These are phyloP conservation scores for Phytophthora melonis DNA, from an alignment of 352 stramenopile genomes.

Conservation along the genomic window DNA sequence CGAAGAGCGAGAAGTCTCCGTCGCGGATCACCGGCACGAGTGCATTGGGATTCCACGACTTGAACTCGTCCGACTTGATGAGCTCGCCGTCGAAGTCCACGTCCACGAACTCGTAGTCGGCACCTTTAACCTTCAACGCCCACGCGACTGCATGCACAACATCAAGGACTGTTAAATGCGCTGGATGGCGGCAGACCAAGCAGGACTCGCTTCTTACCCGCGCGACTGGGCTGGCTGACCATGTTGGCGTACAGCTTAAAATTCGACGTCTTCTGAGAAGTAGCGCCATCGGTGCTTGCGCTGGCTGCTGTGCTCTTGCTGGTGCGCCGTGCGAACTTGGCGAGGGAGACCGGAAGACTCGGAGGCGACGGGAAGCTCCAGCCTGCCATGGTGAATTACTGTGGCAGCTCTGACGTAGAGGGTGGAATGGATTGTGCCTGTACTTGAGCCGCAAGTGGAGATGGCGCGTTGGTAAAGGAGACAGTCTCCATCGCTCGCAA, in stretches of 20 bases:
- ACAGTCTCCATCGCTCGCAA: constrained; percentile 16
- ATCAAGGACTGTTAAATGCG: constrained; percentile 1
- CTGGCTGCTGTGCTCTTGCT: constrained; percentile 28
- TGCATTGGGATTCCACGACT: constrained; percentile 62
- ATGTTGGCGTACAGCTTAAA: constrained; percentile 59
- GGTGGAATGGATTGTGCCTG: constrained; percentile 30
- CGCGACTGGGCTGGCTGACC: constrained; percentile 53
- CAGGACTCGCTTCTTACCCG: constrained; percentile 21
- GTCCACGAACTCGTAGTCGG: constrained; percentile 54
- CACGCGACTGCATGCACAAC: constrained; percentile 27
- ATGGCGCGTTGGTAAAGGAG: constrained; percentile 18
- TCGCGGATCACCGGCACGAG: constrained; percentile 63
- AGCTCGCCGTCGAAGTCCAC: constrained; percentile 30
- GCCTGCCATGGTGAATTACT: constrained; percentile 32
- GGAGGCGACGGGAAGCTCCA: constrained; percentile 36
- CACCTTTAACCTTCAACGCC: constrained; percentile 56
- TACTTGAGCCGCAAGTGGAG: constrained; percentile 3
- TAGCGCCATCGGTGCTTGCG: constrained; percentile 14
- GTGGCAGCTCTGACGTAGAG: constrained; percentile 9
- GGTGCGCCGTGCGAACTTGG: constrained; percentile 32
- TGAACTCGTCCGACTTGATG: constrained; percentile 55
- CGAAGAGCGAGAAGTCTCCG: constrained; percentile 62
- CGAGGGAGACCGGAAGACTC: constrained; percentile 29
- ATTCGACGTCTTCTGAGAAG: constrained; percentile 29
- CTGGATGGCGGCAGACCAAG: not conserved